These are phyloP conservation scores for Leishmania arabica DNA, from an alignment of 208 protist species.

Conservation along the genomic window DNA sequence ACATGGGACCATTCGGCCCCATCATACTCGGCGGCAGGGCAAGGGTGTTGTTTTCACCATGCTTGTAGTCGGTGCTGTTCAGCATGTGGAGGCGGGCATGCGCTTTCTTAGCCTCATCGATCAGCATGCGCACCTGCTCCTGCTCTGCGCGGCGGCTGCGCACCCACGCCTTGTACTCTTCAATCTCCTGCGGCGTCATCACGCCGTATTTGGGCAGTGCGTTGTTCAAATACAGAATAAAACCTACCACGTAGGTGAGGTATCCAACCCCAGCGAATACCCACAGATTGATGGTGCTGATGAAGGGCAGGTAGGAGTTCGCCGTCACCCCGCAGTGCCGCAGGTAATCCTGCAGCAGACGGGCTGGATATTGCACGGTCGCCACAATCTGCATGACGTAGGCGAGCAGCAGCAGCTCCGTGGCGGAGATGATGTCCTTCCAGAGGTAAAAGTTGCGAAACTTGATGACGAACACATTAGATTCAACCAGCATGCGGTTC, in stretches of 20 bases:
- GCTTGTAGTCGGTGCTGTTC: conserved; percentile 25
- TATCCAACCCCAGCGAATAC: conserved; percentile 58
- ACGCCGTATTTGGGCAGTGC: conserved; percentile 76
- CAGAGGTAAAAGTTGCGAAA: conserved; percentile 73
- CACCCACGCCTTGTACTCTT: conserved; percentile 79
- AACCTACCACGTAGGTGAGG: conserved; percentile 51
- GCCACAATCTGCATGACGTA: conserved; percentile 52
- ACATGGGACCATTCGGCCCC: conserved; percentile 14
- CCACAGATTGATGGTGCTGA: conserved; percentile 45
- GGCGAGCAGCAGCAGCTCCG: conserved; percentile 59
- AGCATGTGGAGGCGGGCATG: conserved; percentile 58
- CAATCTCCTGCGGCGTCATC: conserved; percentile 71
- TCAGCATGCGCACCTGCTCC: conserved; percentile 45
- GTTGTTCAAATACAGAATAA: conserved; percentile 69
- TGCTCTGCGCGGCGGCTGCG: conserved; percentile 37
- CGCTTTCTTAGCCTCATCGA: conserved; percentile 54
- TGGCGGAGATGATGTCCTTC: conserved; percentile 75
- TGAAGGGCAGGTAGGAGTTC: conserved; percentile 56
- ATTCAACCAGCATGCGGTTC: conserved; percentile 61
- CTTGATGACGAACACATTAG: conserved; percentile 62
- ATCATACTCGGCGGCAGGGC: conserved; percentile 5
- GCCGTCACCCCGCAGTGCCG: conserved; percentile 42
- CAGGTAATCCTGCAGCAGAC: conserved; percentile 64
- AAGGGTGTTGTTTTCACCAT: conserved; percentile 2
- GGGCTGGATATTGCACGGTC: conserved; percentile 32